Evolutionary conservation across 768 basidiomycete species (phyloP), one percentile per base, ranked within the genome.

Genomic region (Gloeopeniophorella convolvens): DNA sequence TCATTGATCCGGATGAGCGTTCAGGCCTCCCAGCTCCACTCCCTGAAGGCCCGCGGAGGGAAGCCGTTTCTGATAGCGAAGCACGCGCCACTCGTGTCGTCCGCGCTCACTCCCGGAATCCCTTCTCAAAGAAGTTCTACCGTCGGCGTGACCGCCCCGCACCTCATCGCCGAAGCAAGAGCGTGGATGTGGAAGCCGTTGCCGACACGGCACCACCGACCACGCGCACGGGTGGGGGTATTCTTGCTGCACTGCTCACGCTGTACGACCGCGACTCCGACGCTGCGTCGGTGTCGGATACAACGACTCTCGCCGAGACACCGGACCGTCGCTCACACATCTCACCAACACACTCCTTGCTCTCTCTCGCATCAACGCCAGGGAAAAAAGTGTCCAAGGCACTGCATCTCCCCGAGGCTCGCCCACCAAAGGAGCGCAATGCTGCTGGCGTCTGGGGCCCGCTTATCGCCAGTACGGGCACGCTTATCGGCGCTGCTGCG

Each of bases 381-480:
- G 37, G 36, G 13, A 57, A 18, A 21, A 31, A 34, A 46, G 23
- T 44, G 49, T 54, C 51, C 31, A 50, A 53, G 47, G 33, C 41
- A 12, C 4, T 49, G n/a, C 42, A 44, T 15, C 24, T 45, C 1
- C 43, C 42, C 4, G 63, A 63, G 11, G 16, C 45, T 3, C 59
- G 64, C 7, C 66, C 67, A 4, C 42, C 68, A 5, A 66, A 72
- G 39, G 71, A 75, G 12, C 68, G 73, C 51, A 80, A 68, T 56
- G 72, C 72, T 18, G 83, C 71, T 0, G 83, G 83, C 5, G 83
- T 83, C 2, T 74, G 85, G 51, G 86, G 83, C 0, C 75, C 85
- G 4, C 73, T 91, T 30, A 80, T 92, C 18, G 77, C 83, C 6
- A 79, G 80, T 49, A 80, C 85, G 0, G 81, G 78, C 3, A 79